Percentiles rank a stretch among this genome's conserved stretches.
These are phyloP conservation scores for Vitis riparia DNA, from an alignment of 164 flowering plant genomes.

Conservation along the genomic window DNA sequence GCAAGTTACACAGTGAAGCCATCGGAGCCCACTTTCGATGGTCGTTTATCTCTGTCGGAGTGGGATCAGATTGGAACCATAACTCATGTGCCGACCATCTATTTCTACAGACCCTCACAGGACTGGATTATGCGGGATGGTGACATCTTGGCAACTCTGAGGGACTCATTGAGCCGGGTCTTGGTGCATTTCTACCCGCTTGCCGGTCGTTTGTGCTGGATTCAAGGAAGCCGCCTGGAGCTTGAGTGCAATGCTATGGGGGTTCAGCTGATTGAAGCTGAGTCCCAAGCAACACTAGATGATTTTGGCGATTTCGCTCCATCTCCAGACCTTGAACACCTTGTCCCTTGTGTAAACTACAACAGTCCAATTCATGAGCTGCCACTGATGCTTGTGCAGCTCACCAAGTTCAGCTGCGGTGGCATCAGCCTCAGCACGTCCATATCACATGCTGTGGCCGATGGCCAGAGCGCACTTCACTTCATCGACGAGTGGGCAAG, in stretches of 20 bases:
- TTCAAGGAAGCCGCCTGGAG: constrained; percentile 35
- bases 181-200: constrained; percentile 42
- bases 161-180: constrained; percentile 24
- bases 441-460: constrained; percentile 41
- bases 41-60: constrained; percentile 24
- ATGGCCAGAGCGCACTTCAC: constrained; percentile 42
- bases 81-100: constrained; percentile 31
- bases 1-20: constrained; percentile 25
- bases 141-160: constrained; percentile 17
- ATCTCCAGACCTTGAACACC: constrained; percentile 12
- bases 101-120: constrained; percentile 24
- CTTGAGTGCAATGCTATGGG: constrained; percentile 49
- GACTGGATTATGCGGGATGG: background rate
- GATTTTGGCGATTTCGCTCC: constrained; percentile 36
- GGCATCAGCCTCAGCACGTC: constrained; percentile 31
- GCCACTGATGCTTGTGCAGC: constrained; percentile 43
- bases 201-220: constrained; percentile 42
- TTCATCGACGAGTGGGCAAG: constrained; percentile 52
- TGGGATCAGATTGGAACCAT: constrained; percentile 30
- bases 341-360: constrained; percentile 41
- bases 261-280: constrained; percentile 36
- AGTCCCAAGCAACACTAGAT: constrained; percentile 22
- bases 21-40: constrained; percentile 23
- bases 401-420: constrained; percentile 53
- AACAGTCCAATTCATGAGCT: constrained; percentile 25